phyloP scores from a whole-genome alignment of 2,329 filamentous ascomycete genomes.

The Hymenotorrendiella dingleyae region DNA sequence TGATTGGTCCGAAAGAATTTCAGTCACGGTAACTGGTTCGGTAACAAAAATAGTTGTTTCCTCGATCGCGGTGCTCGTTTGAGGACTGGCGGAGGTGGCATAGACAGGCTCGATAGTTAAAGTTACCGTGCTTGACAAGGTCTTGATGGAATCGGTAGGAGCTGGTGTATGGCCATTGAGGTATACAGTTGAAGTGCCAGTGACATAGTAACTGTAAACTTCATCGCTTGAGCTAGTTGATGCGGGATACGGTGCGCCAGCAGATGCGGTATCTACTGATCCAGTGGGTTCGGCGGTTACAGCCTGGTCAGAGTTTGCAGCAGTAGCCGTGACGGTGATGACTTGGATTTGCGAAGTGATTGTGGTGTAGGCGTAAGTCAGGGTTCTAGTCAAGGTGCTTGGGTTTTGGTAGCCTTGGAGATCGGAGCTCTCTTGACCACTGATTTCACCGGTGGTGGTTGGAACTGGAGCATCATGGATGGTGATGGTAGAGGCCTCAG shows the following conservation, averaged over 20 bases:
- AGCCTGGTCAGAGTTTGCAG: conserved; percentile 1
- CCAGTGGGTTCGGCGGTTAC: conserved; percentile 2
- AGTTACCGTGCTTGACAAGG: conserved; percentile 14
- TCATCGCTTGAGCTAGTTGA: conserved; percentile 1
- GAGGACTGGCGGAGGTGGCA: background rate
- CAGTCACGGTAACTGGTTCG: conserved; percentile 12
- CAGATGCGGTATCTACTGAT: background rate
- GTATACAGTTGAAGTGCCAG: conserved; percentile 18
- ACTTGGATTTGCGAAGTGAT: too few species aligned
- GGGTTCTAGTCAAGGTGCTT: too few species aligned
- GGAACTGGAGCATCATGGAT: conserved; percentile 10
- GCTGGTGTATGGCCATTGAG: conserved; percentile 20
- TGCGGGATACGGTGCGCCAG: background rate
- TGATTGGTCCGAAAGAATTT: conserved; percentile 6
- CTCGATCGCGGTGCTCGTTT: conserved; percentile 12
- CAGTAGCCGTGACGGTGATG: too few species aligned
- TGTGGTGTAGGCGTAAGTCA: too few species aligned
- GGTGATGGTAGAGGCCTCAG: conserved; percentile 13
- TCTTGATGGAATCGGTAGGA: conserved; percentile 12
- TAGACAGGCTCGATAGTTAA: conserved; percentile 22
- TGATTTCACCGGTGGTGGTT: conserved; percentile 12
- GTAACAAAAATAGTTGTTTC: conserved; percentile 9
- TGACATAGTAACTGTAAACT: conserved; percentile 16
- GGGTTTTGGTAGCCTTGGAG: background rate
- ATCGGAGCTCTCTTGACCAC: background rate